Base-by-base conservation (phyloP, 176 grass and related monocot genomes). In the Tillandsia fasciculata region DNA sequence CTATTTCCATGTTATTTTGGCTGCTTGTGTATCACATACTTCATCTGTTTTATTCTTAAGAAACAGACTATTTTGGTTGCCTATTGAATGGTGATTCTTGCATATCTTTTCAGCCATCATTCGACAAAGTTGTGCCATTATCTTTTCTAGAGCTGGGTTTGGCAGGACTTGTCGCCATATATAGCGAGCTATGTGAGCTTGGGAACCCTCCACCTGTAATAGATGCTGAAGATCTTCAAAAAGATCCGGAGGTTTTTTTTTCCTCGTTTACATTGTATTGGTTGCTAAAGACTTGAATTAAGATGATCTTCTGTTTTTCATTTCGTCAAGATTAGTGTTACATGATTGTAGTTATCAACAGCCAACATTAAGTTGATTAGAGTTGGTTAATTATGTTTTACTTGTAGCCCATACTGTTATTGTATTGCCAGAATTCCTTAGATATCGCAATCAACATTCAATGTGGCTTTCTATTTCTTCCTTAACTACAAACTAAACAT, bases 121-220 rank as follows among this genome's bases (percentile, higher is more conserved):
- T 90, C 77, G 87, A 81, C 57, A 97, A 87, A 83, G 89, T 92
- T 61, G 81, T 87, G 70, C 74, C 82, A 52, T 79, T 81, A 70
- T 83, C 93, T 64, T 97, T 97, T 88, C 58, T 89, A 74, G 93
- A 97, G 81, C 84, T 97, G 7, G 93, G 89, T 77, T 6, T 97
- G 87, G 89, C 84, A 50, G 79, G 83, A 64, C 88, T 97, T 78
- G 89, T 84, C 49, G 80, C 93, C 12, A 92, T 97, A 83, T 97
- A 97, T 68, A 87, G 73, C 75, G 93, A 92, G 76, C 69, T 97
- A 54, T 87, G 86, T 78, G 79, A 79, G 64, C 58, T 83, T 85
- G 86, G 93, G 51, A 87, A 83, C 51, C 48, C 74, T 66, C 93
- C 93, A 24, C 86, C 93, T 53, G 74, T 97, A 68, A 92, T 97